A percentile compares a stretch with the other conserved stretches of the same genome.
phyloP scores from a whole-genome alignment of 2,329 filamentous ascomycete species.

The Pleoardoris graminearum region DNA sequence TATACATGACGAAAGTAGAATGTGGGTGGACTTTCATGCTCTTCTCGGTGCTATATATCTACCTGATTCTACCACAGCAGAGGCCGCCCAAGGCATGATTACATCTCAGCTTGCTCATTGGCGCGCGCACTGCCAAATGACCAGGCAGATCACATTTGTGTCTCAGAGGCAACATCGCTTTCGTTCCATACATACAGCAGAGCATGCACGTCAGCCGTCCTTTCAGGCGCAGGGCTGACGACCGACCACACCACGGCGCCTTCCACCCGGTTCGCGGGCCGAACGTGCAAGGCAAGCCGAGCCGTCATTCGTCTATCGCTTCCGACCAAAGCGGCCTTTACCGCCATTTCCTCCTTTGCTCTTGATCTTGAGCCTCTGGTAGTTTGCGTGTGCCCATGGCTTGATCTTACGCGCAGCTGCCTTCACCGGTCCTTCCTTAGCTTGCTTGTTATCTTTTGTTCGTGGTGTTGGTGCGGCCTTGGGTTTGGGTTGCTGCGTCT shows the following conservation, averaged over 20 bases:
- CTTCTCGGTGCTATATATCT: neutral
- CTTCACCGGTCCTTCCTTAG: slow-evolving; percentile 38
- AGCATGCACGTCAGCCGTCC: neutral
- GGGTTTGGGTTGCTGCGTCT: slow-evolving; percentile 23
- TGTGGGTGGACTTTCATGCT: neutral
- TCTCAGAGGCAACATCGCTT: slow-evolving; percentile 10
- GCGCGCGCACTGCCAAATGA: slow-evolving; percentile 27
- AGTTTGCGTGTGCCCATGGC: slow-evolving; percentile 54
- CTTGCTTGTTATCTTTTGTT: slow-evolving; percentile 17
- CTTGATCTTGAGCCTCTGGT: slow-evolving; percentile 55
- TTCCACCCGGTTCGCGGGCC: slow-evolving; percentile 6
- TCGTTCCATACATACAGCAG: neutral
- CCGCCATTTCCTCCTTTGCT: slow-evolving; percentile 49
- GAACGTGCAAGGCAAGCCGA: slow-evolving; percentile 5
- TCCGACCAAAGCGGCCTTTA: slow-evolving; percentile 47
- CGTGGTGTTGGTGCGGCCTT: slow-evolving; percentile 7
- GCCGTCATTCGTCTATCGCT: slow-evolving; percentile 24
- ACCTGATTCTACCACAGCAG: neutral
- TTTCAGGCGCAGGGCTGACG: slow-evolving; percentile 9
- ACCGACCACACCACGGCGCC: neutral
- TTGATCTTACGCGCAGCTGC: slow-evolving; percentile 51
- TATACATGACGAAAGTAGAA: slow-evolving; percentile 31
- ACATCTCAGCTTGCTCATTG: slow-evolving; percentile 3
- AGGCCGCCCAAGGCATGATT: slow-evolving; percentile 16
- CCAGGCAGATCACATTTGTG: slow-evolving; percentile 34